These are phyloP conservation scores for Pyracantha coccinea DNA, from an alignment of 331 rosid species.

Conservation along the genomic window DNA sequence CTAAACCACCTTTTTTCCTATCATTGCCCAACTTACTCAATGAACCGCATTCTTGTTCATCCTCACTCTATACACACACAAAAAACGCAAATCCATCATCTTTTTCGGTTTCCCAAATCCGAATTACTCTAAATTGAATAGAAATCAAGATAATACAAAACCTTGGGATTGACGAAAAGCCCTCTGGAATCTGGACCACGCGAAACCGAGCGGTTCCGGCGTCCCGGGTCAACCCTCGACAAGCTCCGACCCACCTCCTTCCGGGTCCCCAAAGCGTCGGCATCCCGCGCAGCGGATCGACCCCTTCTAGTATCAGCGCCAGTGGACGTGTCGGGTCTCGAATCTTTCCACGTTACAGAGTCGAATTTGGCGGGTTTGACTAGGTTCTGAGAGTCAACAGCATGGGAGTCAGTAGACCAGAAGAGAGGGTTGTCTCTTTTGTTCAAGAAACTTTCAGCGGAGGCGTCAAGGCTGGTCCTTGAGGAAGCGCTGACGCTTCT, in stretches of 20 bases:
- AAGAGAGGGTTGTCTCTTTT: constrained; percentile 87
- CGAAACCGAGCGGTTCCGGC: constrained; percentile 60
- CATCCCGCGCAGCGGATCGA: constrained; percentile 35
- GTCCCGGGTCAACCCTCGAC: constrained; percentile 35
- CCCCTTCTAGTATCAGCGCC: constrained; percentile 29
- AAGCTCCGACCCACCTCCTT: constrained; percentile 36
- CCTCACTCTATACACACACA: constrained; percentile 59
- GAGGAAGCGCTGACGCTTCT: constrained; percentile 73
- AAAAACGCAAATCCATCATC: constrained; percentile 14
- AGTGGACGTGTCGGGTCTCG: background rate
- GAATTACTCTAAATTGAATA: background rate
- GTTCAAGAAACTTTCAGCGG: constrained; percentile 52
- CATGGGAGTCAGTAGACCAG: constrained; percentile 23
- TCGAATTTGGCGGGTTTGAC: background rate
- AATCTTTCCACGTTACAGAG: background rate
- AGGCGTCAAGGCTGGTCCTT: constrained; percentile 22
- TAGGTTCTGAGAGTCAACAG: constrained; percentile 1
- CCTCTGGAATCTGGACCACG: constrained; percentile 43
- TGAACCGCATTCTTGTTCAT: constrained; percentile 34
- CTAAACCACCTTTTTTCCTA: constrained; percentile 26
- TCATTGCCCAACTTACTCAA: constrained; percentile 15
- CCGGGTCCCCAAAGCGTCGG: constrained; percentile 15
- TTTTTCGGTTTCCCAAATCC: background rate
- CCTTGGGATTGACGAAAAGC: constrained; percentile 53
- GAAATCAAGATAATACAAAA: background rate